Conservation (phyloP, 208 protist species). For the Wallacemonas sp. region DNA sequence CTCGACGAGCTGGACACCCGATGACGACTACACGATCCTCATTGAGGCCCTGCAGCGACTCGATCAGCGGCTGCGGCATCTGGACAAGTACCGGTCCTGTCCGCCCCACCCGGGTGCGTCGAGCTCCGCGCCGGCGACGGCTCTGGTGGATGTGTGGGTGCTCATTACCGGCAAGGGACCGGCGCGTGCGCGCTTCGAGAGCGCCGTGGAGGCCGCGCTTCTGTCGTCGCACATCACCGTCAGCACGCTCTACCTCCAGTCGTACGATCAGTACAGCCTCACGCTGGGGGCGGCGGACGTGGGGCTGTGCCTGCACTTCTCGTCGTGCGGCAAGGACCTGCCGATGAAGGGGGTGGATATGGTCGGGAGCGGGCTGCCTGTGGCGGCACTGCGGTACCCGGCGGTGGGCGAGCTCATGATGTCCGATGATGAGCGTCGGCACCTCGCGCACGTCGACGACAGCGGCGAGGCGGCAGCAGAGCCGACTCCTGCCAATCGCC, state of each 20-base stretch:
- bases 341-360: conserved; percentile 99
- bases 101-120: background rate
- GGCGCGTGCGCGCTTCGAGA: conserved; percentile 64
- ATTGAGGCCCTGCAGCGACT: conserved; percentile 84
- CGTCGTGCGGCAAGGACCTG: conserved; percentile 94
- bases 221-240: conserved; percentile 73
- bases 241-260: conserved; percentile 91
- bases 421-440: conserved; percentile 4
- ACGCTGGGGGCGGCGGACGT: conserved; percentile 92
- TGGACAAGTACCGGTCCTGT: conserved; percentile 5
- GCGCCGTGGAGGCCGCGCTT: conserved; percentile 43
- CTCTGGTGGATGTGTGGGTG: conserved; percentile 52
- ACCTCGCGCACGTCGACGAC: no score
- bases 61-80: conserved; percentile 68
- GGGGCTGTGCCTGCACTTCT: conserved; percentile 95
- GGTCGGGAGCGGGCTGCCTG: conserved; percentile 93
- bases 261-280: conserved; percentile 93
- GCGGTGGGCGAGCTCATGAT: conserved; percentile 91
- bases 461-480: no score
- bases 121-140: background rate
- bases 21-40: conserved; percentile 97
- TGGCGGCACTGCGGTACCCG: conserved; percentile 87
- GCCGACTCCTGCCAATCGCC: no score
- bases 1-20: conserved; percentile 95
- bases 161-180: conserved; percentile 83